phyloP scores from a whole-genome alignment of 2,329 filamentous ascomycete species.

The Cladosporium sp. region DNA sequence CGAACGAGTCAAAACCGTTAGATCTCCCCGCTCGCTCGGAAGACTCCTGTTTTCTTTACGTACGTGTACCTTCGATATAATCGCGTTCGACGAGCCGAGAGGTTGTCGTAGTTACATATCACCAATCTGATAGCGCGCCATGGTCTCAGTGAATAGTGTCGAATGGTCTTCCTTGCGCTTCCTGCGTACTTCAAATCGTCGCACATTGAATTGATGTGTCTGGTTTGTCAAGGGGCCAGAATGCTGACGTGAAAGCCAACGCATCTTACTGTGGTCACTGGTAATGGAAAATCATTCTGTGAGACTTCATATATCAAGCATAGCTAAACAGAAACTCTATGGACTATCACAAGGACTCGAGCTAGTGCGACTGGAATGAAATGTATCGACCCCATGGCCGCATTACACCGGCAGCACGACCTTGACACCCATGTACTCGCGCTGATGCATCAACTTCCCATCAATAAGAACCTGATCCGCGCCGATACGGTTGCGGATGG shows the following conservation, averaged over 20 bases:
- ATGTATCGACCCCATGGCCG: neutral
- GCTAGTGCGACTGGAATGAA: neutral
- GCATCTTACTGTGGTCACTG: neutral
- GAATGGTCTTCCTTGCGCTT: neutral
- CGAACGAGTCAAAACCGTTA: neutral
- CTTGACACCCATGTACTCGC: constrained; percentile 51
- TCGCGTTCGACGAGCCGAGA: neutral
- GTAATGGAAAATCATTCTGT: neutral
- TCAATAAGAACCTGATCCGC: constrained; percentile 46
- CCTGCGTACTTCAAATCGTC: neutral
- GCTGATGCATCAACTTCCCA: constrained; percentile 49
- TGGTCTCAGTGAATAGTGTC: neutral
- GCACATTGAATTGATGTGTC: neutral
- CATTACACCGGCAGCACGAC: constrained; percentile 45
- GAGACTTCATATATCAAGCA: neutral
- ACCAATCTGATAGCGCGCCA: neutral
- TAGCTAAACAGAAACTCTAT: neutral
- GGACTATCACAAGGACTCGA: neutral
- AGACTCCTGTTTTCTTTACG: neutral
- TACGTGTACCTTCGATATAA: neutral
- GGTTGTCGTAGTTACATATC: neutral
- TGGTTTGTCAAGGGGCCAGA: neutral
- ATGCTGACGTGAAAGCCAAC: neutral
- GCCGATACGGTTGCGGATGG: constrained; percentile 43
- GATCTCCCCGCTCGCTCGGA: neutral